phyloP scores from a whole-genome alignment of 441 rosid species.

The Mallotus repandus region DNA sequence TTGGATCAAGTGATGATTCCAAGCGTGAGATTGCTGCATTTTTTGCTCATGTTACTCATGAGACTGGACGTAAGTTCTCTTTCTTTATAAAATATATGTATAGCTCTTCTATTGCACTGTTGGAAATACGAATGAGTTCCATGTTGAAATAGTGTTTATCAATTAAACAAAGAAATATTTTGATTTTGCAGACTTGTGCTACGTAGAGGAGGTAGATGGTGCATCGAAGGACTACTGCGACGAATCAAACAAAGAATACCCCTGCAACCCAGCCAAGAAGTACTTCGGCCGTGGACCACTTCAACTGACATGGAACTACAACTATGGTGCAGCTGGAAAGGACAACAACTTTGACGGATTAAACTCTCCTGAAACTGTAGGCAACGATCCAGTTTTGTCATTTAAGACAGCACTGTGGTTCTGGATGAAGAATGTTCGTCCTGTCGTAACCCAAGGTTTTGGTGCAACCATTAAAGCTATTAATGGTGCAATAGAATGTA shows the following conservation, averaged over 20 bases:
- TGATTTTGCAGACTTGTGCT: conserved; percentile 30
- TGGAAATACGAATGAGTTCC: too few relatives aligned
- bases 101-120: background rate
- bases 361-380: conserved; percentile 16
- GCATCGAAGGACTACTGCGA: conserved; percentile 19
- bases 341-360: conserved; percentile 15
- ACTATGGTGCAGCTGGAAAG: conserved; percentile 29
- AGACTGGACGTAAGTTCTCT: conserved; percentile 38
- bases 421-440: conserved; percentile 48
- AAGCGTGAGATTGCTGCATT: conserved; percentile 49
- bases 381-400: conserved; percentile 36
- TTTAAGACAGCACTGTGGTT: conserved; percentile 54
- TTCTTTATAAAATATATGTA: background rate
- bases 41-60: conserved; percentile 50
- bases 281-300: conserved; percentile 33
- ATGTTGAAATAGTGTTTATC: too few relatives aligned
- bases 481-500: conserved; percentile 45
- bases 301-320: conserved; percentile 33
- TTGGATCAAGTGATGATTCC: conserved; percentile 29
- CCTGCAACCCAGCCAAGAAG: conserved; percentile 23
- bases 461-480: conserved; percentile 55
- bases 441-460: conserved; percentile 41
- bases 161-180: background rate
- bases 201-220: conserved; percentile 32
- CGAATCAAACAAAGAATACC: conserved; percentile 14